Conservation (phyloP, 169 alveolate genomes). For the Plasmodium blacklocki region DNA sequence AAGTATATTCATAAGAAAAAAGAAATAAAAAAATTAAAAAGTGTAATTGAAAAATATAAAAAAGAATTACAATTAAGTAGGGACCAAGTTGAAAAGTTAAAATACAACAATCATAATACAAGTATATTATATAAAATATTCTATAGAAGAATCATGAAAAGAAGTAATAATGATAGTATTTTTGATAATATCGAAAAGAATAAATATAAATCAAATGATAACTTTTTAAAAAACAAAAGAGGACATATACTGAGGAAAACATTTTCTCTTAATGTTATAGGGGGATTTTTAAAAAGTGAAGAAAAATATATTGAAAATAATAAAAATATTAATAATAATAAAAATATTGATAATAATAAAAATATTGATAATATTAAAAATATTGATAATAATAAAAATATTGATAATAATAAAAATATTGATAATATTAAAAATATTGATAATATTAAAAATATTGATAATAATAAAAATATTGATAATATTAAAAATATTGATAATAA, state of each 20-base stretch:
- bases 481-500: background rate
- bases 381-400: background rate
- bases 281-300: background rate
- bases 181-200: background rate
- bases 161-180: background rate
- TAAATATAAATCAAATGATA: background rate
- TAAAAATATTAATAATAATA: background rate
- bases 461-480: background rate
- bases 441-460: too few relatives aligned
- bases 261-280: background rate
- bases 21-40: slow-evolving; percentile 19
- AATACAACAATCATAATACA: slow-evolving; percentile 28
- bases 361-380: background rate
- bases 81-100: slow-evolving; percentile 38
- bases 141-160: slow-evolving; percentile 15
- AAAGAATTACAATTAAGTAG: slow-evolving; percentile 22
- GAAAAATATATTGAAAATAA: slow-evolving; percentile 2
- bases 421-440: background rate
- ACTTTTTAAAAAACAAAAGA: background rate
- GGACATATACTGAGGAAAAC: background rate
- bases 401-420: slow-evolving; percentile 5
- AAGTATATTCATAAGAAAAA: slow-evolving; percentile 3
- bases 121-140: slow-evolving; percentile 47
- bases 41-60: slow-evolving; percentile 38
- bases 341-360: background rate